These are phyloP conservation scores for Lophium mytilinum DNA, from an alignment of 495 filamentous ascomycete genomes.

Conservation along the genomic window DNA sequence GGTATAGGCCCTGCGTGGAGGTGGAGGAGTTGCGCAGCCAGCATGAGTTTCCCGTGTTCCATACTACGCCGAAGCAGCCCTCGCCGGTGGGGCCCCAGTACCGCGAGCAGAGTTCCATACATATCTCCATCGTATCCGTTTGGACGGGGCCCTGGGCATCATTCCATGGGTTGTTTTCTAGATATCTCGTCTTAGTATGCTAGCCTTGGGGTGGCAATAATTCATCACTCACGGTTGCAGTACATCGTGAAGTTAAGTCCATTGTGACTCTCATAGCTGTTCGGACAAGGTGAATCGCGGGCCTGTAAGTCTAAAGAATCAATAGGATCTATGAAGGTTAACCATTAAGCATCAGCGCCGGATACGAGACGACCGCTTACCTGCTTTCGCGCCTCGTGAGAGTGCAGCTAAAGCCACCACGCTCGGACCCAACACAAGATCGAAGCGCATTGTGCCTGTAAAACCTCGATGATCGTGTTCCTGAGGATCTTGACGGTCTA, in stretches of 20 bases:
- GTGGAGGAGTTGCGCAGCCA: conserved; percentile 8
- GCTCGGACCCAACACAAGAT: not conserved
- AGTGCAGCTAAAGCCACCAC: not conserved
- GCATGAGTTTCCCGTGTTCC: conserved; percentile 3
- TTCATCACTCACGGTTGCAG: not conserved
- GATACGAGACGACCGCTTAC: not conserved
- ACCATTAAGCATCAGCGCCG: not conserved
- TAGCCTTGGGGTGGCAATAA: not conserved
- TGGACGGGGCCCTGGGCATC: conserved; percentile 1
- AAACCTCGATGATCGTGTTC: not conserved
- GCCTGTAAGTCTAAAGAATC: not conserved
- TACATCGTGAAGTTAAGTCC: conserved; percentile 16
- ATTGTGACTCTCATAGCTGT: not conserved
- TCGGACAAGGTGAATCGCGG: not conserved
- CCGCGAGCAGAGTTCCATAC: conserved; percentile 19
- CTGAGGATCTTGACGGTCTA: too few relatives aligned
- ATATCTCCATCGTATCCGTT: conserved; percentile 11
- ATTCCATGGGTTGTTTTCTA: conserved; percentile 3
- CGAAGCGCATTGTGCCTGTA: not conserved
- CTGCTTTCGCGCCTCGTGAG: not conserved
- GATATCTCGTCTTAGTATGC: not conserved
- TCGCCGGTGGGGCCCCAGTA: conserved; percentile 11
- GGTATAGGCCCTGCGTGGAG: not conserved
- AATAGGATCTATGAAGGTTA: not conserved
- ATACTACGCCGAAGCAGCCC: conserved; percentile 19